Conservation (phyloP, 2,329 filamentous ascomycete species). For the Epichloe coenophiala region DNA sequence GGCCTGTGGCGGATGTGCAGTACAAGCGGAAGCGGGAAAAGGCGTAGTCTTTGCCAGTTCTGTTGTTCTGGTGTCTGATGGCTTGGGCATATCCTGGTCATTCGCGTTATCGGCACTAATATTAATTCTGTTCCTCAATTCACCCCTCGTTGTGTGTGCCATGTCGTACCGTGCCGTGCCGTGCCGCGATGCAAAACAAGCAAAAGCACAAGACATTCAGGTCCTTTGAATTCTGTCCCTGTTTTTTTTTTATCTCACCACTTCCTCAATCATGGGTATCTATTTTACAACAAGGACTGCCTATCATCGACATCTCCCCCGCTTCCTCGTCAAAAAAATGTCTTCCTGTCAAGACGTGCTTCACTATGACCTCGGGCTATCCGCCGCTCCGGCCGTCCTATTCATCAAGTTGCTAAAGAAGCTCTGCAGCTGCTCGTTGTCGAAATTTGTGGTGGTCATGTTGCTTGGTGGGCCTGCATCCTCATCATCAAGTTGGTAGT, state of each 20-base stretch:
- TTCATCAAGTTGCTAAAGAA: constrained; percentile 50
- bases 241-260: no score
- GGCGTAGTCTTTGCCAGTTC: neutral
- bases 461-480: constrained; percentile 24
- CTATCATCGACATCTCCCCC: neutral
- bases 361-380: constrained; percentile 9
- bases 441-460: constrained; percentile 28
- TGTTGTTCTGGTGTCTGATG: no score
- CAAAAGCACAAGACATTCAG: no score
- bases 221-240: no score
- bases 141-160: no score
- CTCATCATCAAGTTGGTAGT: constrained; percentile 18
- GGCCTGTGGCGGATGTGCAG: constrained; percentile 13
- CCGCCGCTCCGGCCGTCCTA: constrained; percentile 24
- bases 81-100: no score
- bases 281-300: constrained; percentile 22
- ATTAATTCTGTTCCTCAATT: neutral
- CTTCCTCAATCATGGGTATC: constrained; percentile 23
- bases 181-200: no score
- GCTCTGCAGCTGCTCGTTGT: constrained; percentile 44
- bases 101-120: neutral
- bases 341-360: no score
- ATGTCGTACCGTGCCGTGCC: no score
- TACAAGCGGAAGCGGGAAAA: constrained; percentile 12
- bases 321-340: neutral